Evolutionary conservation across 371 early-diverging fungal genomes (phyloP).

Genomic region (Mortierella sp.): DNA sequence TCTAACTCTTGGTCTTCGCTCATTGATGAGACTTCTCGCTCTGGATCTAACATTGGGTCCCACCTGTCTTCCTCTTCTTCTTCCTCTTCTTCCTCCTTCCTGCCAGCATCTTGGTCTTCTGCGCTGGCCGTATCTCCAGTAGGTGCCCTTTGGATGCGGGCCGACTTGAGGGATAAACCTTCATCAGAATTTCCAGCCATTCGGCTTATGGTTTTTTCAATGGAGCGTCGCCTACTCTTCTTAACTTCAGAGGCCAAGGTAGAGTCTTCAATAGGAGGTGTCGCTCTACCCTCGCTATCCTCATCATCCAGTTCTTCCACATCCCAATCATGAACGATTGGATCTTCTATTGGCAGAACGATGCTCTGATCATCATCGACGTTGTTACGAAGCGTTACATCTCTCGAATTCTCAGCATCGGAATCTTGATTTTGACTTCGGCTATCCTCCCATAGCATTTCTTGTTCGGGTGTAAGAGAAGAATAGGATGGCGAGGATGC

Average conservation of each 20-base stretch:
- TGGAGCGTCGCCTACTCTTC: too few relatives aligned
- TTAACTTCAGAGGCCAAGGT: too few relatives aligned
- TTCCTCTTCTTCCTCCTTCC: constrained; percentile 7
- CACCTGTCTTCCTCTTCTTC: constrained; percentile 29
- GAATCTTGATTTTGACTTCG: neutral
- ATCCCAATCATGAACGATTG: constrained; percentile 49
- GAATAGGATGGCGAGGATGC: constrained; percentile 4
- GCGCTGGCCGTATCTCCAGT: neutral
- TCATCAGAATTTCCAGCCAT: too few relatives aligned
- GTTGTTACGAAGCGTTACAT: neutral
- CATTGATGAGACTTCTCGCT: constrained; percentile 41
- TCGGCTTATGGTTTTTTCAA: neutral
- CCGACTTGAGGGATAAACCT: neutral
- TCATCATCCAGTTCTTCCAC: constrained; percentile 53
- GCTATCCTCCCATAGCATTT: neutral
- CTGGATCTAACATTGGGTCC: constrained; percentile 42
- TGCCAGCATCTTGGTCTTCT: neutral
- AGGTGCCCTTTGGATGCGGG: neutral
- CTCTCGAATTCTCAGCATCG: neutral
- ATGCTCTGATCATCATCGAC: constrained; percentile 8
- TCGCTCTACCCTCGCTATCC: constrained; percentile 11
- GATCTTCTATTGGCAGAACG: constrained; percentile 39
- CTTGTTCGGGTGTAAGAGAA: neutral
- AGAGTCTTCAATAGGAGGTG: neutral
- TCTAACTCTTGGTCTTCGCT: constrained; percentile 45